phyloP scores from a whole-genome alignment of 2,329 filamentous ascomycete genomes.

The Cylindrodendrum hubeiense region DNA sequence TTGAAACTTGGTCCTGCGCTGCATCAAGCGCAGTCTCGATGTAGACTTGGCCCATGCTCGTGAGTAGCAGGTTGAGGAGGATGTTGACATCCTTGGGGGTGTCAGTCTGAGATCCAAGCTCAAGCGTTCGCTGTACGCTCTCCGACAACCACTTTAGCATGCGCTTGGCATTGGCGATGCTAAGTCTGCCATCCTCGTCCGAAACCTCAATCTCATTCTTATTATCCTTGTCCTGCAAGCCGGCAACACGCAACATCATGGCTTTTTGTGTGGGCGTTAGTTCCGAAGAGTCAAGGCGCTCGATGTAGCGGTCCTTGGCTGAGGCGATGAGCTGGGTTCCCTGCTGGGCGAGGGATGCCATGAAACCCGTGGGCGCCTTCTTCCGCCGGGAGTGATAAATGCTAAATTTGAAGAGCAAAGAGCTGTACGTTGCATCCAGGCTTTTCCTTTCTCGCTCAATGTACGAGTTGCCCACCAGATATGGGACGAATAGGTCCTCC shows the following conservation, averaged over 20 bases:
- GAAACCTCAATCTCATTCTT: conserved; percentile 91
- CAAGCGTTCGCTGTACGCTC: conserved; percentile 89
- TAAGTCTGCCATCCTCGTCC: conserved; percentile 88
- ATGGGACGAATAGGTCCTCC: conserved; percentile 82
- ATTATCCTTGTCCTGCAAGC: conserved; percentile 80
- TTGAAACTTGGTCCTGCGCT: conserved; percentile 77
- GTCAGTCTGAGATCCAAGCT: conserved; percentile 88
- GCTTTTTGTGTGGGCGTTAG: conserved; percentile 88
- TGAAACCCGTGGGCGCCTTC: conserved; percentile 91
- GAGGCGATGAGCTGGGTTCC: conserved; percentile 89
- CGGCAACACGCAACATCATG: conserved; percentile 91
- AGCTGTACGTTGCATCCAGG: conserved; percentile 87
- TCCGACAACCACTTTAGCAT: conserved; percentile 99
- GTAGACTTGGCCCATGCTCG: conserved; percentile 88
- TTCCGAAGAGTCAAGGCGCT: conserved; percentile 88
- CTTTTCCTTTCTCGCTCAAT: conserved; percentile 77
- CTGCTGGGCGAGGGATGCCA: conserved; percentile 90
- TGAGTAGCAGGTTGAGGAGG: conserved; percentile 84
- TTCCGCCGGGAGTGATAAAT: conserved; percentile 92
- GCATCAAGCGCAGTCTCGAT: conserved; percentile 77
- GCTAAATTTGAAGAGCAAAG: conserved; percentile 94
- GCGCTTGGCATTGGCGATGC: conserved; percentile 88
- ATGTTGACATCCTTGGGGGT: conserved; percentile 94
- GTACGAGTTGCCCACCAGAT: conserved; percentile 76
- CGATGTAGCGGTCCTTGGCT: conserved; percentile 91